These are phyloP conservation scores for Lentinula guzmanii DNA, from an alignment of 768 basidiomycete genomes.

Conservation along the genomic window DNA sequence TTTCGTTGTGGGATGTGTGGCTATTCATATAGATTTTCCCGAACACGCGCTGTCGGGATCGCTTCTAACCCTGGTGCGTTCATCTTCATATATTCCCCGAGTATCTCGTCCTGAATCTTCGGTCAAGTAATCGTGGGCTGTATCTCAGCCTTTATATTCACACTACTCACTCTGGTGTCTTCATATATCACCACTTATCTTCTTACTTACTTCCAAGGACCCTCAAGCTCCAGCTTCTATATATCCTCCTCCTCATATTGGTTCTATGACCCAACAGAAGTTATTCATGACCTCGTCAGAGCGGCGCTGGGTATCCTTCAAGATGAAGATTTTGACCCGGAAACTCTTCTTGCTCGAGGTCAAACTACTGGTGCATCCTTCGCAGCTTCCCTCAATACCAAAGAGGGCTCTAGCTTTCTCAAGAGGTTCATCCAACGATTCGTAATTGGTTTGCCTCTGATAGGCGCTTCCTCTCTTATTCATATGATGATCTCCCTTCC, in stretches of 20 bases:
- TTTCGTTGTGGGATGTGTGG: slow-evolving; percentile 77
- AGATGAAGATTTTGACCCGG: slow-evolving; percentile 42
- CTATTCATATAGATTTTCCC: slow-evolving; percentile 71
- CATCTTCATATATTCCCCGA: not conserved
- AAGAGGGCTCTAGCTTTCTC: slow-evolving; percentile 38
- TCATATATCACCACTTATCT: slow-evolving; percentile 68
- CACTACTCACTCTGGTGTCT: slow-evolving; percentile 56
- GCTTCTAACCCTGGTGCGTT: slow-evolving; percentile 69
- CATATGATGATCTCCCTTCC: slow-evolving; percentile 65
- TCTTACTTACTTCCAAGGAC: slow-evolving; percentile 56
- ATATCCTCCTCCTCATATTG: slow-evolving; percentile 31
- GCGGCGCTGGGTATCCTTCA: slow-evolving; percentile 57
- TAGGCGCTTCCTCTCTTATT: slow-evolving; percentile 71
- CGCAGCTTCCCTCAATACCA: slow-evolving; percentile 10
- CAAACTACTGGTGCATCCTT: slow-evolving; percentile 8
- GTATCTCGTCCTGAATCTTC: not conserved
- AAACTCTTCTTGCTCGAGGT: not conserved
- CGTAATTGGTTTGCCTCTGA: slow-evolving; percentile 68
- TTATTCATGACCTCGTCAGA: slow-evolving; percentile 54
- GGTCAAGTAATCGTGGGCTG: slow-evolving; percentile 56
- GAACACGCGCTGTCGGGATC: slow-evolving; percentile 64
- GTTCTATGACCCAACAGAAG: slow-evolving; percentile 10
- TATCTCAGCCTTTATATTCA: slow-evolving; percentile 58
- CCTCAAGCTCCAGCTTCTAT: slow-evolving; percentile 31
- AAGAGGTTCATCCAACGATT: slow-evolving; percentile 62